phyloP scores from a whole-genome alignment of 257 asterid species.

The Striga asiatica region DNA sequence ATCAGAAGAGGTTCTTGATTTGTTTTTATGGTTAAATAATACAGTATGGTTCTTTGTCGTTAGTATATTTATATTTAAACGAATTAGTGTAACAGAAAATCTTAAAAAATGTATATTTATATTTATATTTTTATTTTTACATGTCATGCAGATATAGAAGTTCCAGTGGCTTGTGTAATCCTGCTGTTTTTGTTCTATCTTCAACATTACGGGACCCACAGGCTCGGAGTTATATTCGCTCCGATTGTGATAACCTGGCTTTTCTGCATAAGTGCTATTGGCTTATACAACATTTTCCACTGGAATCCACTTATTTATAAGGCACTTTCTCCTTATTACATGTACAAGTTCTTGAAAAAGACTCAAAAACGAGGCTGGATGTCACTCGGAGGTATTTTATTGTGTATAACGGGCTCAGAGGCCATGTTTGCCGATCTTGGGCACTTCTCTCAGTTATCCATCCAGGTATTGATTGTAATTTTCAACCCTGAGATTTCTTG shows the following conservation, averaged over 20 bases:
- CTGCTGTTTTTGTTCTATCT: conserved; percentile 68
- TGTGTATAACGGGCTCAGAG: conserved; percentile 94
- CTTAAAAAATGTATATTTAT: conserved; percentile 4
- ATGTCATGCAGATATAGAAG: conserved; percentile 62
- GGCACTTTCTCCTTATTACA: conserved; percentile 93
- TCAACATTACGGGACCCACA: conserved; percentile 94
- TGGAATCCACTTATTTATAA: conserved; percentile 85
- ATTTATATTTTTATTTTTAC: conserved; percentile 2
- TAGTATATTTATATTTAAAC: too few species aligned
- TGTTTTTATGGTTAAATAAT: too few species aligned
- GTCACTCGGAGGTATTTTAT: conserved; percentile 88
- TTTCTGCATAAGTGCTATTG: conserved; percentile 84
- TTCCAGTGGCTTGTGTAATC: conserved; percentile 77
- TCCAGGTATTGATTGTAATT: conserved; percentile 38
- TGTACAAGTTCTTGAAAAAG: conserved; percentile 91
- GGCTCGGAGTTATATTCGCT: conserved; percentile 78
- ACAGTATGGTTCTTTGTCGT: too few species aligned
- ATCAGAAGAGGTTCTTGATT: too few species aligned
- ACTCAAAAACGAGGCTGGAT: conserved; percentile 83
- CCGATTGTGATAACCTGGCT: conserved; percentile 90
- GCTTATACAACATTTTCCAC: conserved; percentile 67
- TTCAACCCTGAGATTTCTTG: too few species aligned
- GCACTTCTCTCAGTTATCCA: conserved; percentile 87
- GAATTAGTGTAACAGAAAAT: background rate
- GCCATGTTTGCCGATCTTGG: conserved; percentile 99